A percentile compares a stretch with the other conserved stretches of the same genome.
phyloP scores from a whole-genome alignment of 768 basidiomycete species.

The Mycena haematopus region DNA sequence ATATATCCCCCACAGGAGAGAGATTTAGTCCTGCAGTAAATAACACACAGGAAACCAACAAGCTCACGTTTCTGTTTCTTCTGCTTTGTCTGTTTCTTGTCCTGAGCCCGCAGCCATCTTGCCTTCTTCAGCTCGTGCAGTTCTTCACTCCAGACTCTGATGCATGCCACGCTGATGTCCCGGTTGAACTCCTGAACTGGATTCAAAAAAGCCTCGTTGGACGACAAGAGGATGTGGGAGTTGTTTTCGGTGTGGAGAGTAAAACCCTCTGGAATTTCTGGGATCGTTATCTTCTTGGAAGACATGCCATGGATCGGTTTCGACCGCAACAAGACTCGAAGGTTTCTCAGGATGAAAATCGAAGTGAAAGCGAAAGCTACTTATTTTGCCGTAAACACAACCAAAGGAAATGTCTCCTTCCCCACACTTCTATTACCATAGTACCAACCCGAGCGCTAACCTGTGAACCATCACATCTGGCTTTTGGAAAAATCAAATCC shows the following conservation, averaged over 20 bases:
- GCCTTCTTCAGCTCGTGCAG: conserved; percentile 65
- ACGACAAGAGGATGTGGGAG: conserved; percentile 78
- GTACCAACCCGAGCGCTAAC: too few relatives aligned
- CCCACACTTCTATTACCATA: not conserved
- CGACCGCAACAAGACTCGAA: not conserved
- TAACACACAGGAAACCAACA: not conserved
- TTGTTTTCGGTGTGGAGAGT: conserved; percentile 83
- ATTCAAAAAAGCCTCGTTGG: conserved; percentile 92
- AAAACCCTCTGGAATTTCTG: conserved; percentile 76
- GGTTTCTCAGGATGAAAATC: not conserved
- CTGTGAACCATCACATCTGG: too few relatives aligned
- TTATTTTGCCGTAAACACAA: too few relatives aligned
- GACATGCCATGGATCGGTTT: conserved; percentile 5
- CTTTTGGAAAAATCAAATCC: too few relatives aligned
- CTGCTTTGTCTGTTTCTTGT: conserved; percentile 45
- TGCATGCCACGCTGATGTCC: conserved; percentile 90
- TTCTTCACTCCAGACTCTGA: conserved; percentile 86
- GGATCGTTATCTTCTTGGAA: conserved; percentile 36
- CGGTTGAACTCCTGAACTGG: conserved; percentile 99
- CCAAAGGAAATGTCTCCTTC: too few relatives aligned
- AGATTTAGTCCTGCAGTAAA: not conserved
- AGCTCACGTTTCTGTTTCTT: conserved; percentile 31
- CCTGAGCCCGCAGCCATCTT: conserved; percentile 58
- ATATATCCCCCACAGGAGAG: conserved; percentile 11
- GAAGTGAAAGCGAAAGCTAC: too few relatives aligned